Evolutionary conservation across 164 flowering plant genomes (phyloP).

Genomic region (Magnolia officinalis): DNA sequence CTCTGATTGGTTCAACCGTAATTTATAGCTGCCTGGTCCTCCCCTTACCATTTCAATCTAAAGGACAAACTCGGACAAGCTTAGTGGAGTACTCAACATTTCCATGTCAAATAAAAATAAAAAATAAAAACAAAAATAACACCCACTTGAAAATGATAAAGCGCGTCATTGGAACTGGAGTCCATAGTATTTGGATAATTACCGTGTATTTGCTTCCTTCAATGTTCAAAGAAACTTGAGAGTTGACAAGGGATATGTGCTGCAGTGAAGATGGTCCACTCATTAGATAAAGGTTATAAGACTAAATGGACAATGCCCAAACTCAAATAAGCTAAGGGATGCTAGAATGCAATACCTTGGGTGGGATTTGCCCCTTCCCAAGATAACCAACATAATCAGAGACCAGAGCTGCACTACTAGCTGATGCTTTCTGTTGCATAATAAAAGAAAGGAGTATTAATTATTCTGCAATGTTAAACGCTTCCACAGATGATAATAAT

Average conservation of each 20-base stretch:
- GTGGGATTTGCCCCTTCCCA: constrained; percentile 99
- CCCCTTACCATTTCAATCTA: constrained; percentile 91
- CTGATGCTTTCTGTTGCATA: constrained; percentile 76
- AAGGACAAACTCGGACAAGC: constrained; percentile 1
- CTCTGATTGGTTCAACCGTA: constrained; percentile 83
- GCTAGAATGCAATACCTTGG: constrained; percentile 57
- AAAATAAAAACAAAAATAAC: background rate
- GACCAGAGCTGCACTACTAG: constrained; percentile 91
- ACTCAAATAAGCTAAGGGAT: background rate
- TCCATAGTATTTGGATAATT: constrained; percentile 11
- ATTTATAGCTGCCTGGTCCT: constrained; percentile 89
- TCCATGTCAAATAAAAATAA: background rate
- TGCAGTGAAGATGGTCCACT: constrained; percentile 32
- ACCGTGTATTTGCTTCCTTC: constrained; percentile 99
- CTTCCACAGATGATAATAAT: background rate
- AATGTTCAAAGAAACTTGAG: constrained; percentile 87
- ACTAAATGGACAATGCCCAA: constrained; percentile 8
- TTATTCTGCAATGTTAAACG: background rate
- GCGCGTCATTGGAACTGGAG: background rate
- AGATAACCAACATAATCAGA: constrained; percentile 98
- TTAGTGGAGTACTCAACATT: constrained; percentile 6
- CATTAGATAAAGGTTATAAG: constrained; percentile 5
- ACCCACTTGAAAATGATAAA: constrained; percentile 3
- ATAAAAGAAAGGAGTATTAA: constrained; percentile 1
- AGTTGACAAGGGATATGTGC: constrained; percentile 94